Percentiles rank a stretch among this genome's conserved stretches.
These are phyloP conservation scores for Neoconidiobolus thromboides DNA, from an alignment of 371 early-diverging fungal species.

Conservation along the genomic window DNA sequence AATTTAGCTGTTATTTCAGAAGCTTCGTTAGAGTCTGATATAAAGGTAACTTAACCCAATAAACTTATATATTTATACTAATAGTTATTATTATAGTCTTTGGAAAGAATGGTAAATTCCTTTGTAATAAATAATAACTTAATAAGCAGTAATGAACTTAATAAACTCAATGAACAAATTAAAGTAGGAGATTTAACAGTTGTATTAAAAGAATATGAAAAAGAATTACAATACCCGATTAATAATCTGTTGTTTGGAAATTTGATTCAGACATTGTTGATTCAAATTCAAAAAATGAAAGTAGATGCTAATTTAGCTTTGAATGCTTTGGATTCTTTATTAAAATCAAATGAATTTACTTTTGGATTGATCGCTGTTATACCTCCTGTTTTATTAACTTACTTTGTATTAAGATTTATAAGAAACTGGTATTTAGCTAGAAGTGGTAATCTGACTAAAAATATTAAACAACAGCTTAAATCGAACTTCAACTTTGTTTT, in stretches of 20 bases:
- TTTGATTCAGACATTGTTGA: slow-evolving; percentile 65
- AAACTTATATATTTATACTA: background rate
- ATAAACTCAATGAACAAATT: slow-evolving; percentile 19
- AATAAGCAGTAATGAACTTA: slow-evolving; percentile 14
- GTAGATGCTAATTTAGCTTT: slow-evolving; percentile 84
- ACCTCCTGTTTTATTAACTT: slow-evolving; percentile 35
- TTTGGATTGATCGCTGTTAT: slow-evolving; percentile 70
- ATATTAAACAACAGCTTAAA: slow-evolving; percentile 9
- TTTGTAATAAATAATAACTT: slow-evolving; percentile 46
- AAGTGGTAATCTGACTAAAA: slow-evolving; percentile 11
- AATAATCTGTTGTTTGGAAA: slow-evolving; percentile 21
- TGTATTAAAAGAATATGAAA: slow-evolving; percentile 59
- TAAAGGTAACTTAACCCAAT: slow-evolving; percentile 28
- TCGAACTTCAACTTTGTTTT: background rate
- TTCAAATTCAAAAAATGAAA: slow-evolving; percentile 77
- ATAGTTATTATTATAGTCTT: slow-evolving; percentile 22
- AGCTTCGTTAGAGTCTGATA: slow-evolving; percentile 54
- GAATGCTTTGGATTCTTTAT: slow-evolving; percentile 80
- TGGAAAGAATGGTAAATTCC: slow-evolving; percentile 74
- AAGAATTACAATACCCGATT: slow-evolving; percentile 37
- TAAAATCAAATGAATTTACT: slow-evolving; percentile 87
- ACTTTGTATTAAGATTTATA: slow-evolving; percentile 16
- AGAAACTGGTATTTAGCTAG: slow-evolving; percentile 11
- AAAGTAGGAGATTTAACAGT: slow-evolving; percentile 61
- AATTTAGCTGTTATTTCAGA: slow-evolving; percentile 53